phyloP scores from a whole-genome alignment of 108 stramenopile species.

The Cyclotella baltica region DNA sequence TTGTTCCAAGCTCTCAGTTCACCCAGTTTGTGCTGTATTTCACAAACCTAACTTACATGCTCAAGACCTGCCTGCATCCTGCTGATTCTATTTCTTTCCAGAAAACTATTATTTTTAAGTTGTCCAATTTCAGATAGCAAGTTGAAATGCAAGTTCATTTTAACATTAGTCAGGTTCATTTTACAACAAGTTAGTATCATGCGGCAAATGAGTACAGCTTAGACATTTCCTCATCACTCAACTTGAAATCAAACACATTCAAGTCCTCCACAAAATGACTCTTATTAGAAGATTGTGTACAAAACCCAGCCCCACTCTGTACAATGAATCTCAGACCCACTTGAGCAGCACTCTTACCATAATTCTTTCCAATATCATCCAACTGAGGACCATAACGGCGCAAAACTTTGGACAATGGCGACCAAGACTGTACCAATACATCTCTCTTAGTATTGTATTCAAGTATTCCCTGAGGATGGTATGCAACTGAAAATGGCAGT shows the following conservation, averaged over 20 bases:
- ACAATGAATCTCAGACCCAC: constrained; percentile 84
- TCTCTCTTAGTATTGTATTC: constrained; percentile 69
- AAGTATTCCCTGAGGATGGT: constrained; percentile 63
- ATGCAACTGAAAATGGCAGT: constrained; percentile 70
- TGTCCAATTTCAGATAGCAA: no score
- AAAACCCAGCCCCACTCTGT: constrained; percentile 73
- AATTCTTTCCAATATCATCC: constrained; percentile 71
- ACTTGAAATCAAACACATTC: constrained; percentile 79
- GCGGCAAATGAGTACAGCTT: constrained; percentile 37
- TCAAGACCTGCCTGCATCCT: no score
- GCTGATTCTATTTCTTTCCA: no score
- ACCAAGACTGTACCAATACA: constrained; percentile 81
- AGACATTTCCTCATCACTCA: constrained; percentile 74
- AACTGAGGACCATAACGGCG: constrained; percentile 49
- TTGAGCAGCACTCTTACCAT: constrained; percentile 78
- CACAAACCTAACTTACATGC: no score
- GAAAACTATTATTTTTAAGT: no score
- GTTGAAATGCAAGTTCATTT: no score
- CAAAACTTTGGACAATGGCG: constrained; percentile 63
- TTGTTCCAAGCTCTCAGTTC: no score
- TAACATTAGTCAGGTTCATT: no score
- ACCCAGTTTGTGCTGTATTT: no score
- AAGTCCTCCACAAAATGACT: constrained; percentile 76
- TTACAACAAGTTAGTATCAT: neutral
- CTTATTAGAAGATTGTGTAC: constrained; percentile 67